A percentile compares a stretch with the other conserved stretches of the same genome.
Evolutionary conservation across 305 asterid species (phyloP).

Genomic region (Ajuga reptans): DNA sequence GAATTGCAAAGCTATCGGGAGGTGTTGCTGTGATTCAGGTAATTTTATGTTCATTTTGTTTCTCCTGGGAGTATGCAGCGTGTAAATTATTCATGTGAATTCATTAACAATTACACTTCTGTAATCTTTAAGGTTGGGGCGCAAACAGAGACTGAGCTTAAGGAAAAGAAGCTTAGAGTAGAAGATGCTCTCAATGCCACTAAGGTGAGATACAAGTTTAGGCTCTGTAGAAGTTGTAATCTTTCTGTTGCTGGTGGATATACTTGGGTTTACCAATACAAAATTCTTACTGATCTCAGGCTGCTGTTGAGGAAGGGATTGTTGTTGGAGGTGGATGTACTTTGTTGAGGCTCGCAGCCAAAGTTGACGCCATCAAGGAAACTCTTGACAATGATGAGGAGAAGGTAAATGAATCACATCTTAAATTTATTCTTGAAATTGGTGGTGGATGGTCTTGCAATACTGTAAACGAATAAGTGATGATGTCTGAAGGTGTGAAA

Average conservation of each 20-base stretch:
- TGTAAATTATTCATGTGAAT: neutral
- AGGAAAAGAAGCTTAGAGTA: constrained; percentile 86
- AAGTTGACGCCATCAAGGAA: constrained; percentile 77
- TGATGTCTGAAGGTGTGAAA: neutral
- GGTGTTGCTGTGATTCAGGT: constrained; percentile 97
- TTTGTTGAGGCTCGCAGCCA: constrained; percentile 75
- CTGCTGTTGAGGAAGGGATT: constrained; percentile 98
- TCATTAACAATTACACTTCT: neutral
- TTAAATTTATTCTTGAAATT: neutral
- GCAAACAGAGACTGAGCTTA: constrained; percentile 85
- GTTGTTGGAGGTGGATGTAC: constrained; percentile 99
- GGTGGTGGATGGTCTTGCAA: neutral
- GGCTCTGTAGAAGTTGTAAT: neutral
- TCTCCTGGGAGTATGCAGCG: neutral
- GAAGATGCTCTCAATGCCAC: constrained; percentile 97
- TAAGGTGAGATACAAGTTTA: constrained; percentile 40
- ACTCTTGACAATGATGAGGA: constrained; percentile 81
- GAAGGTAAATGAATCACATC: constrained; percentile 38
- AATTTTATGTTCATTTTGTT: neutral
- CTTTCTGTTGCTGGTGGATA: neutral
- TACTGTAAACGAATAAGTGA: neutral
- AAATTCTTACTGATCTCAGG: constrained; percentile 37
- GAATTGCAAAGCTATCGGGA: constrained; percentile 86
- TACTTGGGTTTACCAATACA: neutral
- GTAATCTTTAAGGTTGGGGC: constrained; percentile 67